Conservation (phyloP, 2,329 filamentous ascomycete species). For the Colletotrichum sp. region DNA sequence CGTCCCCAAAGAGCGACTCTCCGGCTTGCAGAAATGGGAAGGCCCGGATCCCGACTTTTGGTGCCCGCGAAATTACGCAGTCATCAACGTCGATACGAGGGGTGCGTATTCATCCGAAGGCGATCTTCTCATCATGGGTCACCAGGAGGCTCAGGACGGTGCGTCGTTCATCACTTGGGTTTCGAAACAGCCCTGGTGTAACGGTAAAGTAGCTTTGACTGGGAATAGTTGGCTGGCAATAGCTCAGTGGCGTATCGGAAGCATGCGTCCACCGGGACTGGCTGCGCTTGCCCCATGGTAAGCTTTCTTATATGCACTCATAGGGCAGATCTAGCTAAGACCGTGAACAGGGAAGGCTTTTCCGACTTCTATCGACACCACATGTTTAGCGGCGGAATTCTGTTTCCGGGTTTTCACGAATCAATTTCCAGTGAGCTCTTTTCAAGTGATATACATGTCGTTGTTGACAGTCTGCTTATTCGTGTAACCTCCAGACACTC, state of each 20-base stretch:
- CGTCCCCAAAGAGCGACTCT: not conserved
- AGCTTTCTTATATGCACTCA: not conserved
- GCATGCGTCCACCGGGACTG: not conserved
- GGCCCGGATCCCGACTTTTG: not conserved
- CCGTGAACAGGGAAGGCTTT: not conserved
- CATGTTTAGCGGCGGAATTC: not conserved
- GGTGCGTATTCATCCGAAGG: not conserved
- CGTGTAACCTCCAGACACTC: rapidly evolving
- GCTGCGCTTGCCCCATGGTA: not conserved
- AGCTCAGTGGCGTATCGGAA: not conserved
- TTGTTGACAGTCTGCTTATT: rapidly evolving
- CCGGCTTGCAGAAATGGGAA: not conserved
- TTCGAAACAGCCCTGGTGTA: not conserved
- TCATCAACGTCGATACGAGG: not conserved
- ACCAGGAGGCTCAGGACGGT: not conserved
- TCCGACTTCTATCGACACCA: not conserved
- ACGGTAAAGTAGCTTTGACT: not conserved
- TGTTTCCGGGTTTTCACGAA: not conserved
- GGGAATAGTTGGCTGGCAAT: not conserved
- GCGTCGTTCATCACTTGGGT: not conserved
- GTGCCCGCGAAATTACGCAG: not conserved
- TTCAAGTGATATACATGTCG: rapidly evolving
- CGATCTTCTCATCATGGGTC: not conserved
- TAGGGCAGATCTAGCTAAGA: not conserved
- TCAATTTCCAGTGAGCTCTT: not conserved